These are phyloP conservation scores for Harringtonia lauricola DNA, from an alignment of 2,329 filamentous ascomycete genomes.

Conservation along the genomic window DNA sequence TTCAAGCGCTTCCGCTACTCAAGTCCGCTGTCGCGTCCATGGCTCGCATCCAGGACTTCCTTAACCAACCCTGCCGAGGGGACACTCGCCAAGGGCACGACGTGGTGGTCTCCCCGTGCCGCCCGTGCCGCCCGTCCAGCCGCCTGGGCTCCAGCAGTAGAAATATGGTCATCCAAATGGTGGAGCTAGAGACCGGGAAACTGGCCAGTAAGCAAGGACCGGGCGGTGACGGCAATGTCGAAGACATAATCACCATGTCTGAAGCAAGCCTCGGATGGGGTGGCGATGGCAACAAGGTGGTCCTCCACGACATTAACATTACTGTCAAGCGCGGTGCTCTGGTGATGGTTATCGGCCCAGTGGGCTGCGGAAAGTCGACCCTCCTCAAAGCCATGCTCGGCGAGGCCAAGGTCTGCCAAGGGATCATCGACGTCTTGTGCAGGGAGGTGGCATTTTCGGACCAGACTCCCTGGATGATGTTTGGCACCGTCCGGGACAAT, in stretches of 20 bases:
- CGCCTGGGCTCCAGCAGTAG: background rate
- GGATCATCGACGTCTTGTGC: slow-evolving; percentile 25
- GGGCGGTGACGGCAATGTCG: background rate
- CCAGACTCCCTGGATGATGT: slow-evolving; percentile 30
- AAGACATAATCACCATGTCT: background rate
- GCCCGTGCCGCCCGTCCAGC: no score
- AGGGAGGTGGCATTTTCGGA: background rate
- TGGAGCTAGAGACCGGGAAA: background rate
- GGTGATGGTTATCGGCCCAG: slow-evolving; percentile 26
- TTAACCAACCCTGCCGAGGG: background rate
- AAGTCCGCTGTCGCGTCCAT: slow-evolving; percentile 1
- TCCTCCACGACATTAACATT: background rate
- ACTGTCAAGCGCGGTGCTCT: slow-evolving; percentile 6
- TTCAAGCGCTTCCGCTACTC: slow-evolving; percentile 3
- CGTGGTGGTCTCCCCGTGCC: background rate
- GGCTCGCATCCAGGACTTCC: slow-evolving; percentile 4
- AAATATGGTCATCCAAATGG: background rate
- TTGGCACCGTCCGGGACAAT: slow-evolving; percentile 24
- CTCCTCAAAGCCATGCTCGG: slow-evolving; percentile 25
- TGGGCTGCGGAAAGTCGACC: slow-evolving; percentile 30
- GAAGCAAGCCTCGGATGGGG: background rate
- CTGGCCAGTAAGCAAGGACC: background rate
- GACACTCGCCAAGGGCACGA: background rate
- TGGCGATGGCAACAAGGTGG: background rate
- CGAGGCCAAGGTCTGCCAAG: slow-evolving; percentile 16